A percentile compares a stretch with the other conserved stretches of the same genome.
Conservation (phyloP, 495 filamentous ascomycete genomes). For the Podospora pseudoanserina region DNA sequence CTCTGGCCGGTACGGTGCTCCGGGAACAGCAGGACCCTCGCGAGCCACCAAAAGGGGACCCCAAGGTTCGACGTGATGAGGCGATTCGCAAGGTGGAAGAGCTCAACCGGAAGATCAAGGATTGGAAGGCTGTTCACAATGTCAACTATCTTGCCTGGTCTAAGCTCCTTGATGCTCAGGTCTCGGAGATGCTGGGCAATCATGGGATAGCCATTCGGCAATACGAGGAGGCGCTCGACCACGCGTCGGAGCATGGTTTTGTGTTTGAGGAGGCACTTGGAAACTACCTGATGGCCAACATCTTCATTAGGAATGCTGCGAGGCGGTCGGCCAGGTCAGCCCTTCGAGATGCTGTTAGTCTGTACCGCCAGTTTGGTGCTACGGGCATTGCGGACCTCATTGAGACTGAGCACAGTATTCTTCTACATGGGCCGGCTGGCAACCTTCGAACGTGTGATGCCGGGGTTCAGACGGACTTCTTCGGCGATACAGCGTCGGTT, state of each 20-base stretch:
- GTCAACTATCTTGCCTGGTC: conserved; percentile 81
- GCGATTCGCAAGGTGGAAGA: conserved; percentile 54
- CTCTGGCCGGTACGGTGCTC: conserved; percentile 61
- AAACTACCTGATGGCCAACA: conserved; percentile 73
- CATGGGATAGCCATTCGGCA: conserved; percentile 58
- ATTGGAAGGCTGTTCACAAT: conserved; percentile 63
- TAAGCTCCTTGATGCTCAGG: conserved; percentile 66
- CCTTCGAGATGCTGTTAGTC: conserved; percentile 66
- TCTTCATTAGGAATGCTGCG: conserved; percentile 65
- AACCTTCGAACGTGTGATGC: conserved; percentile 61
- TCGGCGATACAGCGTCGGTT: conserved; percentile 57
- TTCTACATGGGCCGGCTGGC: conserved; percentile 63
- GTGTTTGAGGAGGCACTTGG: conserved; percentile 75
- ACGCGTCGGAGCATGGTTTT: conserved; percentile 73
- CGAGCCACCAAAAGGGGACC: conserved; percentile 46
- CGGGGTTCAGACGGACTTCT: conserved; percentile 70
- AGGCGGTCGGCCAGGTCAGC: conserved; percentile 69
- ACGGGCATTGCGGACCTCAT: conserved; percentile 69
- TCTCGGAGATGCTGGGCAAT: conserved; percentile 61
- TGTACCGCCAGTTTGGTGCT: conserved; percentile 72
- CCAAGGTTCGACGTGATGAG: conserved; percentile 53
- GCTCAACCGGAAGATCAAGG: conserved; percentile 57
- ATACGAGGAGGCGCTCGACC: conserved; percentile 77
- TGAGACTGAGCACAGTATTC: conserved; percentile 64
- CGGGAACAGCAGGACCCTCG: conserved; percentile 53